phyloP scores from a whole-genome alignment of 306 rosid genomes.

The Erythrophleum fordii region DNA sequence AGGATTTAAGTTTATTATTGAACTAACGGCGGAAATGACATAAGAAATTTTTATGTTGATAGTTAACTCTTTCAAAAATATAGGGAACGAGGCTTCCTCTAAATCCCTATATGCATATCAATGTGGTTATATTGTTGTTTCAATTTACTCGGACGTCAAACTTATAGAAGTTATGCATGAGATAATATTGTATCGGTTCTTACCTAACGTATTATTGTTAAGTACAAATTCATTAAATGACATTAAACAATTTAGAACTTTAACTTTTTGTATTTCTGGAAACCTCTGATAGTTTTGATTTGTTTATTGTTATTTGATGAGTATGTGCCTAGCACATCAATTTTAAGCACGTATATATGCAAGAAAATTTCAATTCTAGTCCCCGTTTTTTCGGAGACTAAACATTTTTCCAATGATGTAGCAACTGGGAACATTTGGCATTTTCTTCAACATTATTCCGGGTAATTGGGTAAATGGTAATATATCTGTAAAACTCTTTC shows the following conservation, averaged over 20 bases:
- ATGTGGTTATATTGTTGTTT: slow-evolving; percentile 22
- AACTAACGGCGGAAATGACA: slow-evolving; percentile 13
- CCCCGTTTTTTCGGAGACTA: slow-evolving; percentile 10
- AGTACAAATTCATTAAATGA: not conserved
- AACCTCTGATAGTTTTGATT: not conserved
- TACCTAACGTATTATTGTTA: not conserved
- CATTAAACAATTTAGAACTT: not conserved
- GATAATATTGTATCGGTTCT: not conserved
- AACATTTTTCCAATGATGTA: slow-evolving; percentile 3
- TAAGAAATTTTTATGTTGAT: slow-evolving; percentile 23
- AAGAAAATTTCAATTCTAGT: not conserved
- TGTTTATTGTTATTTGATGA: not conserved
- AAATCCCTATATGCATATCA: slow-evolving; percentile 20
- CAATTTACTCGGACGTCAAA: slow-evolving; percentile 2
- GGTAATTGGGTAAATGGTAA: slow-evolving; percentile 11
- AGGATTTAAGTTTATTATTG: slow-evolving; percentile 35
- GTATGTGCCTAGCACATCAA: not conserved
- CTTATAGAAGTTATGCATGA: not conserved
- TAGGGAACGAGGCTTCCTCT: slow-evolving; percentile 25
- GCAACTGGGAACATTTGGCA: slow-evolving; percentile 2
- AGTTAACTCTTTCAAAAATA: slow-evolving; percentile 23
- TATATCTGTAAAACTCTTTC: slow-evolving; percentile 28
- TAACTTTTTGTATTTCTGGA: not conserved
- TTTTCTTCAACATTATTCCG: slow-evolving; percentile 8
- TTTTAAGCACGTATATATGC: not conserved